Evolutionary conservation across 2,329 filamentous ascomycete genomes (phyloP).

Genomic region (Onygena corvina): DNA sequence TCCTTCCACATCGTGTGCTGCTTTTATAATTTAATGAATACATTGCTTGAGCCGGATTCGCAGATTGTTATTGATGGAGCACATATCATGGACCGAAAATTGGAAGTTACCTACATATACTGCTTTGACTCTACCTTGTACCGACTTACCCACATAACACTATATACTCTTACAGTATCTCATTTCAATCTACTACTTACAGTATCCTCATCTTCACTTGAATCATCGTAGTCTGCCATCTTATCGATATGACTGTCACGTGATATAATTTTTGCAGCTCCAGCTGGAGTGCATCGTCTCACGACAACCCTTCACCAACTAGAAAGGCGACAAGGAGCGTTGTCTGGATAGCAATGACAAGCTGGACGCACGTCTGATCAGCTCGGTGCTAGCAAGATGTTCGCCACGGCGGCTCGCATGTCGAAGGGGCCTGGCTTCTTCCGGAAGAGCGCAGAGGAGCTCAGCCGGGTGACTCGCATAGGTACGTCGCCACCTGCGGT

Average conservation of each 20-base stretch:
- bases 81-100: no score
- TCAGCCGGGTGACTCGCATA: slow-evolving; percentile 44
- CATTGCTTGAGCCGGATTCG: not conserved
- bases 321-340: not conserved
- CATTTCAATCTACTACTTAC: no score
- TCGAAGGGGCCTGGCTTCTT: slow-evolving; percentile 41
- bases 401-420: slow-evolving; percentile 30
- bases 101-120: no score
- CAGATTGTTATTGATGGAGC: no score
- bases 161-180: no score
- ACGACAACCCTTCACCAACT: not conserved
- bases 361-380: no score
- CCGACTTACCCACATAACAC: no score
- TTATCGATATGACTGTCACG: not conserved
- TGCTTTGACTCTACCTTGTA: no score
- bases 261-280: slow-evolving; percentile 3
- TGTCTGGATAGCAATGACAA: not conserved
- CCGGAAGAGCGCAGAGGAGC: slow-evolving; percentile 47
- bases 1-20: slow-evolving; percentile 2
- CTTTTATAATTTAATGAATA: not conserved
- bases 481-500: slow-evolving; percentile 32
- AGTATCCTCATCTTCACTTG: no score
- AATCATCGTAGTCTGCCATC: no score
- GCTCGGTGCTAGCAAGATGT: slow-evolving; percentile 21
- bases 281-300: not conserved